A percentile compares a stretch with the other conserved stretches of the same genome.
These are phyloP conservation scores for Populus simonii DNA, from an alignment of 345 rosid genomes.

Conservation along the genomic window DNA sequence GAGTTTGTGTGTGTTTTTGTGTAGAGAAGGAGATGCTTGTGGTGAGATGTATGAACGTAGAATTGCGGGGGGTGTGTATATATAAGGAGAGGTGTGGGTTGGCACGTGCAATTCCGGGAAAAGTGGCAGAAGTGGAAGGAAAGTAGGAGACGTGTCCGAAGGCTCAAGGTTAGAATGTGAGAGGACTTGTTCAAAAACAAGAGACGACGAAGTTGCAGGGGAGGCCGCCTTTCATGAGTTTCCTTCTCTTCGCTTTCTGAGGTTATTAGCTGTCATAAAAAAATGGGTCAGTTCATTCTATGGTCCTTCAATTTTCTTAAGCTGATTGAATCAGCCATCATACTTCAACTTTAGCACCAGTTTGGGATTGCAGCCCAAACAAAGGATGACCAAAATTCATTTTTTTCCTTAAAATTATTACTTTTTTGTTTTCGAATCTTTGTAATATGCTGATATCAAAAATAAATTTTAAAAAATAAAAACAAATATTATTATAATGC, in stretches of 20 bases:
- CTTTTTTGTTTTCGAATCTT: too few relatives aligned
- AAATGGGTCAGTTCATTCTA: neutral
- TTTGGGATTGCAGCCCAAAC: too few relatives aligned
- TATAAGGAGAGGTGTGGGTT: neutral
- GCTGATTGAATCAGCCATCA: neutral
- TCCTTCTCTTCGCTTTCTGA: too few relatives aligned
- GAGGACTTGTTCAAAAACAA: neutral
- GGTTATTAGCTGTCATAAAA: neutral
- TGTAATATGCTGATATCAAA: too few relatives aligned
- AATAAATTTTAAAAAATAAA: too few relatives aligned
- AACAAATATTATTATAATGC: too few relatives aligned
- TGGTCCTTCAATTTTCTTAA: neutral
- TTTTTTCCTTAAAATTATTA: too few relatives aligned
- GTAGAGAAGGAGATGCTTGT: too few relatives aligned
- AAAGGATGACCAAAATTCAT: too few relatives aligned
- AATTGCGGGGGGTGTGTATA: neutral
- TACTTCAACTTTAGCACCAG: neutral
- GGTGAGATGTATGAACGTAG: neutral
- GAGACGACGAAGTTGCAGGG: neutral
- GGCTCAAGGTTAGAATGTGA: neutral
- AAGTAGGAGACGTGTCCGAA: slow-evolving; percentile 16
- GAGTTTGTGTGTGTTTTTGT: neutral
- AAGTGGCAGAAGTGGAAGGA: slow-evolving; percentile 17
- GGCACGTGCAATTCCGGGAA: slow-evolving; percentile 25
- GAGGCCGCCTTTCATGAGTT: too few relatives aligned